Percentiles rank a stretch among this genome's conserved stretches.
Evolutionary conservation across 441 rosid genomes (phyloP).

Genomic region (Iberis amara): DNA sequence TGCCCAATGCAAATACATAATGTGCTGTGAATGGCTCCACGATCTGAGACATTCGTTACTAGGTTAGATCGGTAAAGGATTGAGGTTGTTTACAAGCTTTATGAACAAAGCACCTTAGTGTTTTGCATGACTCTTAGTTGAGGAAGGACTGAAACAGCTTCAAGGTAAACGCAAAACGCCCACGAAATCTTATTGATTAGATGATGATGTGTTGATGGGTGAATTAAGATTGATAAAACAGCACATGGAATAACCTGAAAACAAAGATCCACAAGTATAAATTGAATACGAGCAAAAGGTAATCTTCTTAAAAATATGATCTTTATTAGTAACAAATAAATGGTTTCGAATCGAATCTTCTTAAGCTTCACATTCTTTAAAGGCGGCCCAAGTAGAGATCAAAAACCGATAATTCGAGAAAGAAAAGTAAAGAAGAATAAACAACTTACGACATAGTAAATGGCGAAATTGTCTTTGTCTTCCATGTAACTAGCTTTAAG

Average conservation of each 20-base stretch:
- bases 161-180: conserved; percentile 71
- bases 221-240: conserved; percentile 43
- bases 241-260: conserved; percentile 55
- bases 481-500: conserved; percentile 53
- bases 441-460: conserved; percentile 49
- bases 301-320: neutral
- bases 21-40: conserved; percentile 68
- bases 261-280: neutral
- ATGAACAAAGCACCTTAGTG: conserved; percentile 42
- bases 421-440: neutral
- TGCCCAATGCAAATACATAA: conserved; percentile 58
- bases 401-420: neutral
- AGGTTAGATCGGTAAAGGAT: neutral
- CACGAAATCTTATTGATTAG: conserved; percentile 48
- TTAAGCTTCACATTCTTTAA: no score
- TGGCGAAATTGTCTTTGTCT: conserved; percentile 55
- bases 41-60: conserved; percentile 34
- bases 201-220: conserved; percentile 54
- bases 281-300: neutral
- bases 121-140: conserved; percentile 69
- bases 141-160: conserved; percentile 64
- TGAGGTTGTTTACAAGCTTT: neutral
- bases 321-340: no score
- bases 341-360: no score
- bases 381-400: no score